Base-by-base conservation (phyloP, 495 filamentous ascomycete genomes). In the Penicillium psychrofluorescens region DNA sequence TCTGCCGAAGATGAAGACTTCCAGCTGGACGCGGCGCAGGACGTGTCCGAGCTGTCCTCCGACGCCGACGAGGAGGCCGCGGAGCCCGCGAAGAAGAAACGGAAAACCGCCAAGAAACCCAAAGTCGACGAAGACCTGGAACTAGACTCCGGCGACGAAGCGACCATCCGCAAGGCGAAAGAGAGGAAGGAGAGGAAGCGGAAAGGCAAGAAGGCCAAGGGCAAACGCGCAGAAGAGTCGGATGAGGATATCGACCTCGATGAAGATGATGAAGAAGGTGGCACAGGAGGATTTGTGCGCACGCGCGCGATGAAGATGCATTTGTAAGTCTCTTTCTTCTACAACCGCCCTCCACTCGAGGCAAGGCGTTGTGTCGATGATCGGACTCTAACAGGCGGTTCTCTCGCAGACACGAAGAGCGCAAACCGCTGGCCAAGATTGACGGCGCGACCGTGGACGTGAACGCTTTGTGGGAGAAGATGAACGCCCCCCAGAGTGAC, bases 361-460 rank as follows among this genome's bases (percentile, higher is more conserved):
- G 9, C 32, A 34, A 11, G 32, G n/a, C 10, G 32, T 34, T 34
- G 32, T 41, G 40, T 30, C 41, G 48, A 44, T 47, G 35, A 53
- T 12, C 11, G 44, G 9, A 29, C 30, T 36, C 22, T 44, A 51
- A 28, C 49, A 27, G n/a, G 34, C 35, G 30, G 22, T 36, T 12
- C 12, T 43, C 15, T 15, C 41, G 53, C 55, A 89, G 81, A 59
- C 76, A 80, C 49, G 73, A 77, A 61, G 78, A 86, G 55, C 77
- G 74, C 38, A 82, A 78, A 66, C 62, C 75, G n/a, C 63, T 81
- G 29, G 72, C 78, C 7, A 73, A 66, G 41, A 79, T 72, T 35
- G 81, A 81, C 6, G 84, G 80, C 3, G 83, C 84, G 8, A 95
- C 90, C 9, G 68, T 92, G 38, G 86, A 98, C 57, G 86, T 98